Evolutionary conservation across 1,284 basidiomycete genomes (phyloP).

Genomic region (Neotropicomus parvogracilis): DNA sequence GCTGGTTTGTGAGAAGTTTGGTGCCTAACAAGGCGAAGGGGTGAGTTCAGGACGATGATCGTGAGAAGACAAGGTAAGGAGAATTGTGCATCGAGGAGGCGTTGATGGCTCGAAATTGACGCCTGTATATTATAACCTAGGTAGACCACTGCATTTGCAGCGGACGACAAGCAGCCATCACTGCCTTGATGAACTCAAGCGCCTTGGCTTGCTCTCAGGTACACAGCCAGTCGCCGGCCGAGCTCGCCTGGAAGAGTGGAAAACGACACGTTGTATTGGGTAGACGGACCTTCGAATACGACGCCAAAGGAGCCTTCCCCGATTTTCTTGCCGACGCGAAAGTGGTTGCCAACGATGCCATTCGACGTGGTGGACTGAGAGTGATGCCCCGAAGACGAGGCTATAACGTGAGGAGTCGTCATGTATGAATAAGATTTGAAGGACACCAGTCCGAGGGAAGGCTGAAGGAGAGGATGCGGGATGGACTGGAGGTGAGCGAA

Average conservation of each 20-base stretch:
- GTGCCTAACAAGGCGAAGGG: conserved; percentile 52
- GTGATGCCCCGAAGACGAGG: conserved; percentile 62
- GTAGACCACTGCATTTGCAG: conserved; percentile 8
- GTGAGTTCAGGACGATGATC: conserved; percentile 15
- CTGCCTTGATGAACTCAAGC: conserved; percentile 13
- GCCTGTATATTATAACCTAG: conserved; percentile 4
- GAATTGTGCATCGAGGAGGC: conserved; percentile 8
- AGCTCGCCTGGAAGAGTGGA: conserved; percentile 3
- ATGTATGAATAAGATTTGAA: conserved; percentile 35
- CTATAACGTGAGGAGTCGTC: conserved; percentile 76
- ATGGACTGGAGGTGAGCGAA: conserved; percentile 23
- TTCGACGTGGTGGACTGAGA: conserved; percentile 58
- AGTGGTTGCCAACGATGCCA: conserved; percentile 73
- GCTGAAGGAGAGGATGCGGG: conserved; percentile 26
- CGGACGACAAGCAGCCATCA: conserved; percentile 4
- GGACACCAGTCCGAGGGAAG: conserved; percentile 31
- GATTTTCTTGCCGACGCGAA: conserved; percentile 82
- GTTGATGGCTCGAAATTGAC: neutral
- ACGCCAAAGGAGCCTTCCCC: conserved; percentile 85
- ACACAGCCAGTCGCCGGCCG: conserved; percentile 2
- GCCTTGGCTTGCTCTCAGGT: conserved; percentile 13
- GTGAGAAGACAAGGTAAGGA: conserved; percentile 4
- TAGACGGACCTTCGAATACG: conserved; percentile 66
- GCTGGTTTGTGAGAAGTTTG: conserved; percentile 84
- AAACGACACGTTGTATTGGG: neutral